A percentile compares a stretch with the other conserved stretches of the same genome.
Evolutionary conservation across 805 yeast species (phyloP).

Genomic region (Candida stauntonica): DNA sequence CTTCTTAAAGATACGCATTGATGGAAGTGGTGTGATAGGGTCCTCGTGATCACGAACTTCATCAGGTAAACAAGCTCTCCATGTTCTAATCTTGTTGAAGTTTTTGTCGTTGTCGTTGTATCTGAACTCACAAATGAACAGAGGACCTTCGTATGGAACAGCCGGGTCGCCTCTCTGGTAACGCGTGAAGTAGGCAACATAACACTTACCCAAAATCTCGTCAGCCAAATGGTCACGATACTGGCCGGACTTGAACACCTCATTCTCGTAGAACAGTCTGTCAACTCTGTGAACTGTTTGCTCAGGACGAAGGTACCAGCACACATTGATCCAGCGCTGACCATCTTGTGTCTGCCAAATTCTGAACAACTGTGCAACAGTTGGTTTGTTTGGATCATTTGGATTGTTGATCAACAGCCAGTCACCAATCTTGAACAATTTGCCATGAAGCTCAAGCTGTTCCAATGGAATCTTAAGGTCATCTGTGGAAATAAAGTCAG

Average conservation of each 20-base stretch:
- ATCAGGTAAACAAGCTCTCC: constrained; percentile 98
- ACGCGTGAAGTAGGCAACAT: constrained; percentile 90
- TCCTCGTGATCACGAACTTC: constrained; percentile 86
- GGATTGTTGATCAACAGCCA: constrained; percentile 89
- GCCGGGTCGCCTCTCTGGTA: constrained; percentile 94
- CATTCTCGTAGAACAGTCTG: constrained; percentile 85
- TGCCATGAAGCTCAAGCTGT: constrained; percentile 64
- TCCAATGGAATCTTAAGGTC: constrained; percentile 74
- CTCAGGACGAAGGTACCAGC: constrained; percentile 98
- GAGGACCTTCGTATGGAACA: constrained; percentile 70
- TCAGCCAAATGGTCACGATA: constrained; percentile 89
- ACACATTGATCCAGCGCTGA: constrained; percentile 82
- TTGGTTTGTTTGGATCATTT: constrained; percentile 85
- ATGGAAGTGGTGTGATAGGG: constrained; percentile 66
- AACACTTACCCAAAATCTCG: constrained; percentile 90
- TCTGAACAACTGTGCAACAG: constrained; percentile 89
- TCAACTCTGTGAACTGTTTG: constrained; percentile 95
- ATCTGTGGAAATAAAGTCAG: constrained; percentile 58
- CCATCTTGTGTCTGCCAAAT: constrained; percentile 87
- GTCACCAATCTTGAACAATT: constrained; percentile 80
- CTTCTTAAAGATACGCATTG: constrained; percentile 64
- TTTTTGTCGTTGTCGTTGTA: constrained; percentile 87
- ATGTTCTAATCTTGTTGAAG: constrained; percentile 92
- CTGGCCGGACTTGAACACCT: constrained; percentile 95
- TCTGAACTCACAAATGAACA: constrained; percentile 92